Conservation (phyloP, 202 grass and related monocot species). For the Schoenoplectus triqueter region DNA sequence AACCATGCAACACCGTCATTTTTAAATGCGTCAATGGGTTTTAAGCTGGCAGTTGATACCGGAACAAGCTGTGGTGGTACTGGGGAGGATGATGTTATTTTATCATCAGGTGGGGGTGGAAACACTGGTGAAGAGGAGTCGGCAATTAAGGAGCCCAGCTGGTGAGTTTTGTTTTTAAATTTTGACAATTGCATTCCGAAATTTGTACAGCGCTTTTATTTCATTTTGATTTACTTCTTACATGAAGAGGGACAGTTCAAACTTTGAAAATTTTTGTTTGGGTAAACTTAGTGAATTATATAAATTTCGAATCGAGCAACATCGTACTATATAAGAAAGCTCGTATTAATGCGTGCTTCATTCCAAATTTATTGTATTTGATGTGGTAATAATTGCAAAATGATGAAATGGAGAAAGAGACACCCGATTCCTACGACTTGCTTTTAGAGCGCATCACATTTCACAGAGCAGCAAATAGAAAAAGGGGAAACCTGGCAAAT, state of each 20-base stretch:
- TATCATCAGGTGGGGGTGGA: slow-evolving; percentile 40
- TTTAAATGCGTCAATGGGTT: slow-evolving; percentile 67
- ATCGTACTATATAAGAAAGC: not conserved
- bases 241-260: not conserved
- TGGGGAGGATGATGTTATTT: slow-evolving; percentile 57
- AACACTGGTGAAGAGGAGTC: slow-evolving; percentile 66
- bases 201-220: slow-evolving; percentile 9
- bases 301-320: slow-evolving; percentile 16
- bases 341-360: slow-evolving; percentile 14
- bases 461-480: slow-evolving; percentile 24
- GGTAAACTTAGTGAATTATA: slow-evolving; percentile 14
- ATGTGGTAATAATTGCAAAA: slow-evolving; percentile 41
- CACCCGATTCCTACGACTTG: slow-evolving; percentile 41
- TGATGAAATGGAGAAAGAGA: slow-evolving; percentile 28
- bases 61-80: slow-evolving; percentile 66
- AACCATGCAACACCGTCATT: slow-evolving; percentile 55
- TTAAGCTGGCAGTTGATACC: slow-evolving; percentile 81
- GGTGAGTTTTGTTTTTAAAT: slow-evolving; percentile 46
- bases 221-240: slow-evolving; percentile 1
- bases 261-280: slow-evolving; percentile 1
- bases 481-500: slow-evolving; percentile 16
- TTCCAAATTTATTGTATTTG: slow-evolving; percentile 31
- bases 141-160: slow-evolving; percentile 86
- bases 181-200: slow-evolving; percentile 25
- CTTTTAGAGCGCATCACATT: slow-evolving; percentile 36